A percentile compares a stretch with the other conserved stretches of the same genome.
These are phyloP conservation scores for Kwoniella newhampshirensis DNA, from an alignment of 768 basidiomycete genomes.

Conservation along the genomic window DNA sequence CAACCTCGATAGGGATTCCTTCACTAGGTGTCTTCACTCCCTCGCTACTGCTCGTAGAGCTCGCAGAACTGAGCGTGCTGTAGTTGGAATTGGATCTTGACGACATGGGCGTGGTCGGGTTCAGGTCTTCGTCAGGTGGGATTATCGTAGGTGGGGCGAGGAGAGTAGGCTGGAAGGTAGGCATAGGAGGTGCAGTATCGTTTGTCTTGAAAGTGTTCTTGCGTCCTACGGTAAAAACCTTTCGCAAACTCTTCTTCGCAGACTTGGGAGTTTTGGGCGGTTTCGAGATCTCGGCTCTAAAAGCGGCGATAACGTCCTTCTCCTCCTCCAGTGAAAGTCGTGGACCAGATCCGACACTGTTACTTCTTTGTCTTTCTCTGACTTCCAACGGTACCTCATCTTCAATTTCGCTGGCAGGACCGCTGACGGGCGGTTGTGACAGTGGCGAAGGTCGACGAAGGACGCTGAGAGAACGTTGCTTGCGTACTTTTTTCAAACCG, in stretches of 20 bases:
- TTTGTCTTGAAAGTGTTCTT: slow-evolving; percentile 9
- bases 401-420: background rate
- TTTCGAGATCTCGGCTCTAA: slow-evolving; percentile 2
- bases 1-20: slow-evolving; percentile 19
- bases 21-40: slow-evolving; percentile 35
- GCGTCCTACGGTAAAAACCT: slow-evolving; percentile 13
- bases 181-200: slow-evolving; percentile 1
- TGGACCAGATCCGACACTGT: slow-evolving; percentile 9
- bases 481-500: background rate
- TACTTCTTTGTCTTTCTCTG: slow-evolving; percentile 9
- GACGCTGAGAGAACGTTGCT: slow-evolving; percentile 20
- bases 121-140: background rate
- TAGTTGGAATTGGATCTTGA: slow-evolving; percentile 30
- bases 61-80: slow-evolving; percentile 24
- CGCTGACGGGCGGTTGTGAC: slow-evolving; percentile 20
- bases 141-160: slow-evolving; percentile 2
- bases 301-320: slow-evolving; percentile 4
- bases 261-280: slow-evolving; percentile 16
- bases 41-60: slow-evolving; percentile 33
- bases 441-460: slow-evolving; percentile 25
- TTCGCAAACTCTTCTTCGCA: slow-evolving; percentile 10
- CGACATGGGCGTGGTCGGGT: slow-evolving; percentile 32
- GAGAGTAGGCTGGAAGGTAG: slow-evolving; percentile 1
- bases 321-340: slow-evolving; percentile 11
- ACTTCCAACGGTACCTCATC: background rate